Base-by-base conservation (phyloP, 2,329 filamentous ascomycete genomes). In the Elsinoe australis region DNA sequence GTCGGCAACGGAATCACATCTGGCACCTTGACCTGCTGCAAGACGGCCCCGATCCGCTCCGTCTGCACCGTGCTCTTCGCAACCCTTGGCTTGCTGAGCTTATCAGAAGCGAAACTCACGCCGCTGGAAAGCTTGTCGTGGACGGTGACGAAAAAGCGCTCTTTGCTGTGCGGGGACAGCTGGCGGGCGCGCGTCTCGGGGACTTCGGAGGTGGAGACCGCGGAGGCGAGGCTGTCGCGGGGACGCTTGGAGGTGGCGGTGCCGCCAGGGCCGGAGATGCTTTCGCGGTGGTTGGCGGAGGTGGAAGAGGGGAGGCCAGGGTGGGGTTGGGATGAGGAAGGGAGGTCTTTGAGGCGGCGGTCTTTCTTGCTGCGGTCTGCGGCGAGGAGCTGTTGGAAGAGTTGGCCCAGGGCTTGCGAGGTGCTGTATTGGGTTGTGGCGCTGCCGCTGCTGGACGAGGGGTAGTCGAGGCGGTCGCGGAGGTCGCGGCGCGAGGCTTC, bases 301-400 rank as follows among this genome's bases (percentile, higher is more conserved):
- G 56, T 55, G 28, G 58, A 58, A 6, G 54, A 52, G 21, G 56
- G 50, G 54, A 55, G n/a, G 52, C 31, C n/a, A 57, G 47, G 47
- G 56, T 55, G 41, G 17, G 42, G 45, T 58, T 52, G 51, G 46
- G 5, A 34, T n/a, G 17, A 28, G 32, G 29, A n/a, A n/a, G 21
- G 42, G 8, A 51, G 58, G 3, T 61, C 56, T 31, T 60, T 56
- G 29, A 73, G 63, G 36, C 70, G 60, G 22, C 67, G 87, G 51
- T 87, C 82, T 67, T 95, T 95, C 73, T 94, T 94, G 53, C 81
- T 82, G 64, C 92, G 89, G 65, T 95, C 90, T 47, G 82, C 82
- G 49, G 78, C 79, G 64, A 94, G 78, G 28, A 96, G 78, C 54
- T 83, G 88, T 60, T 90, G 82, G 51, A 95, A 78, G 14, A 96